Conservation (phyloP, 2,329 filamentous ascomycete genomes). For the Aspergillus fumigatus region DNA sequence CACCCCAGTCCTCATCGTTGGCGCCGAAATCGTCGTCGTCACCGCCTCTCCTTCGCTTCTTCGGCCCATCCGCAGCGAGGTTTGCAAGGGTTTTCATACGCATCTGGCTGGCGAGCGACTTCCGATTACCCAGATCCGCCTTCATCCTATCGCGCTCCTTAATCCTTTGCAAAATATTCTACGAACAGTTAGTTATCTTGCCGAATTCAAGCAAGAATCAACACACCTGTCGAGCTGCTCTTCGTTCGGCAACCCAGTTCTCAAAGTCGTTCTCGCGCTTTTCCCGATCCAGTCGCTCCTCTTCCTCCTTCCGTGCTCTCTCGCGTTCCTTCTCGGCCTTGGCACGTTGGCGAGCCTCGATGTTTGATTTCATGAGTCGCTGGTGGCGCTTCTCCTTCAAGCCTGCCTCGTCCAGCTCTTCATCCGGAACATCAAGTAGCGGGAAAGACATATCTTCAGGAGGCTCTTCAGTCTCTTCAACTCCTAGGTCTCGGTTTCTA, state of each 20-base stretch:
- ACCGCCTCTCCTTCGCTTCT: slow-evolving; percentile 78
- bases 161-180: slow-evolving; percentile 71
- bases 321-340: slow-evolving; percentile 95
- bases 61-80: slow-evolving; percentile 81
- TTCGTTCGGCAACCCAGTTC: slow-evolving; percentile 78
- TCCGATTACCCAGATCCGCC: slow-evolving; percentile 91
- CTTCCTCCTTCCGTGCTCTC: slow-evolving; percentile 76
- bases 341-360: slow-evolving; percentile 87
- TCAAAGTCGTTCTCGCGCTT: slow-evolving; percentile 79
- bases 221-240: slow-evolving; percentile 59
- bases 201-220: neutral
- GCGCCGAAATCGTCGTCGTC: slow-evolving; percentile 97
- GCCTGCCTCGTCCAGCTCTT: slow-evolving; percentile 84
- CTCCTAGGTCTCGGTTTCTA: slow-evolving; percentile 87
- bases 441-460: slow-evolving; percentile 77
- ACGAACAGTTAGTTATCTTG: slow-evolving; percentile 24
- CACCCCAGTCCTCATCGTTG: slow-evolving; percentile 96
- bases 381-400: slow-evolving; percentile 92
- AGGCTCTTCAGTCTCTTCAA: slow-evolving; percentile 74
- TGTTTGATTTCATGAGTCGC: slow-evolving; percentile 85
- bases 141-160: slow-evolving; percentile 92
- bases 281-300: slow-evolving; percentile 78
- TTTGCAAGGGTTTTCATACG: slow-evolving; percentile 98
- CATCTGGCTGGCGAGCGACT: slow-evolving; percentile 91
- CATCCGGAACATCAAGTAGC: slow-evolving; percentile 82